Percentiles rank a stretch among this genome's conserved stretches.
These are phyloP conservation scores for Mytilinidion resinicola DNA, from an alignment of 495 filamentous ascomycete species.

Conservation along the genomic window DNA sequence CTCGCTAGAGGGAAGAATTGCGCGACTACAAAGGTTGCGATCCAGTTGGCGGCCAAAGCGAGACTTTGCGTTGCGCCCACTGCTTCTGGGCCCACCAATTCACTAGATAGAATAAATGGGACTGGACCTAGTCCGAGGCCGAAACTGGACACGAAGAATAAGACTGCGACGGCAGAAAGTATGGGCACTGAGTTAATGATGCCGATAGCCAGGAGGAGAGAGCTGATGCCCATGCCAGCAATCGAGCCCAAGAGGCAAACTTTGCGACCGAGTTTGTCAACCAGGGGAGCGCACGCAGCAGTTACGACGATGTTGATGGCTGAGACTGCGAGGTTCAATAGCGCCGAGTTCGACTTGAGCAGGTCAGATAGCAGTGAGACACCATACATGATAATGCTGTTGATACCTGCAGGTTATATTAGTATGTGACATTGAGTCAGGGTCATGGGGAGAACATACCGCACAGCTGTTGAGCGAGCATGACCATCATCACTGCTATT, in stretches of 20 bases:
- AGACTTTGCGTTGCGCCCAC: conserved; percentile 84
- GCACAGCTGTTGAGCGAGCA: conserved; percentile 82
- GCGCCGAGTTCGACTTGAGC: conserved; percentile 65
- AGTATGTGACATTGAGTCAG: background rate
- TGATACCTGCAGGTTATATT: conserved; percentile 61
- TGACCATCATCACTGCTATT: conserved; percentile 78
- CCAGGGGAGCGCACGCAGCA: conserved; percentile 67
- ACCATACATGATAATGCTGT: conserved; percentile 97
- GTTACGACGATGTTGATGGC: conserved; percentile 81
- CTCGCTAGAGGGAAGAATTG: conserved; percentile 90
- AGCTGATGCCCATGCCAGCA: conserved; percentile 70
- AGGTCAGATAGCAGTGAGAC: conserved; percentile 76
- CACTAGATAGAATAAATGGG: conserved; percentile 86
- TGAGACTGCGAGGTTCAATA: conserved; percentile 79
- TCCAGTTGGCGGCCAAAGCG: conserved; percentile 80
- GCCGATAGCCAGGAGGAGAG: conserved; percentile 66
- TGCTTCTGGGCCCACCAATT: conserved; percentile 80
- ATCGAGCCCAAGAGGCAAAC: conserved; percentile 73
- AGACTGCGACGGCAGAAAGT: conserved; percentile 69
- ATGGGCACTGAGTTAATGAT: conserved; percentile 63
- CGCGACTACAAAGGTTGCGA: conserved; percentile 84
- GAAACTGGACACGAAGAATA: conserved; percentile 83
- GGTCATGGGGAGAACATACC: conserved; percentile 22
- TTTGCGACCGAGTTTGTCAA: conserved; percentile 82
- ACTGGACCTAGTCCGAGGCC: conserved; percentile 89